Evolutionary conservation across 108 stramenopile species (phyloP), one percentile per base, ranked within the genome.

Genomic region (Heterococcus sp.): DNA sequence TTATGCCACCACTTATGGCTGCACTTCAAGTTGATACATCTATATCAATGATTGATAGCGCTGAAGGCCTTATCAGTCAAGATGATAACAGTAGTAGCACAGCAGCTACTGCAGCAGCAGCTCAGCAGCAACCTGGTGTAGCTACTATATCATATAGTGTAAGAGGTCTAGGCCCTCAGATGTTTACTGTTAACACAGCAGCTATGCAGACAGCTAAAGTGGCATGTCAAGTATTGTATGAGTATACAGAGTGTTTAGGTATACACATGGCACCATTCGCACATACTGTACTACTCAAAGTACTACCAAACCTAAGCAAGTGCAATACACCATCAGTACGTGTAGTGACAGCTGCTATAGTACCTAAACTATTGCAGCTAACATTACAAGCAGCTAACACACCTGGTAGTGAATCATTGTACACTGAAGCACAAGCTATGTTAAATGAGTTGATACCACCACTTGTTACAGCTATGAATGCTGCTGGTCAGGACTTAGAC

Each of bases 161-260:
- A 2, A 38, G 77, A n/a, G 77, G 77, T 37, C 3, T 71, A 26
- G 77, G 77, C 3, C 32, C 32, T 33, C 77, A 78, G 58, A n/a
- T 78, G 32, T 67, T 78, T 64, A 70, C 70, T 30, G 34, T 78
- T 0, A 78, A 78, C 70, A 78, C 77, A 14, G 46, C 66, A 35
- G 68, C 69, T 29, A 78, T 78, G 77, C 46, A 58, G 46, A 21
- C 8, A 21, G 21, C 8, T 8, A 58, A 58, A 21, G 46, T 58
- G 14, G 46, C 46, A 21, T 21, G 8, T 8, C 46, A 58, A 21
- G 46, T 58, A 36, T 64, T 78, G 35, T 78, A 63, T 64, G 70
- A 78, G 77, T 78, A 78, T 70, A 78, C 69, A 37, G 77, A 66
- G 14, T 69, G 71, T 39, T 58, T 78, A 27, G 69, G 77, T 21